Conservation (phyloP, 805 yeast species). For the Ogataea zsoltii region DNA sequence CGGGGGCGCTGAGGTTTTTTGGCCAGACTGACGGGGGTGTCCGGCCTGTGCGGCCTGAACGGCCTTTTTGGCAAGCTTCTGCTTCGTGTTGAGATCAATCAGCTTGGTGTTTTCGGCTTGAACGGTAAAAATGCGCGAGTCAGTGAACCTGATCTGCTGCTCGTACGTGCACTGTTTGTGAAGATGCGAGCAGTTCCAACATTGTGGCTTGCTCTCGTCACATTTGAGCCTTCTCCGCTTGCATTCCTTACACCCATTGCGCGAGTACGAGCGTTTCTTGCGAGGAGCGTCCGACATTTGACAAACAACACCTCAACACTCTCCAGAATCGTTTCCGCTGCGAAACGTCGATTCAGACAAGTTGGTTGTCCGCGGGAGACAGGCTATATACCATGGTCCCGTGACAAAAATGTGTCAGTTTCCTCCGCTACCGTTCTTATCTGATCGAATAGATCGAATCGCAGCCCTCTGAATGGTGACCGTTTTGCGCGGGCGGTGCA, state of each 20-base stretch:
- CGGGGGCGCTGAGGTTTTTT: neutral
- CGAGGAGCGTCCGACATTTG: slow-evolving; percentile 6
- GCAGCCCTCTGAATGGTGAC: neutral
- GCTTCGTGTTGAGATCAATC: slow-evolving; percentile 19
- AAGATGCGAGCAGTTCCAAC: slow-evolving; percentile 42
- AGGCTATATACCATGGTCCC: neutral
- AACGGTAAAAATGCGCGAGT: slow-evolving; percentile 32
- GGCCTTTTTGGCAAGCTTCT: slow-evolving; percentile 5
- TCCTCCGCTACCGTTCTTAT: too few species aligned
- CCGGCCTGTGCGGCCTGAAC: too few species aligned
- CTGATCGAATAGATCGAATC: neutral
- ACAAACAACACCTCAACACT: too few species aligned
- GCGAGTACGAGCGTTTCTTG: slow-evolving; percentile 43
- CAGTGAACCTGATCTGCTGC: slow-evolving; percentile 35
- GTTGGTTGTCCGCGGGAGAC: too few species aligned
- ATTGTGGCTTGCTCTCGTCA: slow-evolving; percentile 40
- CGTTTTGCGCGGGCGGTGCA: slow-evolving; percentile 4
- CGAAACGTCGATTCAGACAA: too few species aligned
- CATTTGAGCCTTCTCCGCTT: slow-evolving; percentile 45
- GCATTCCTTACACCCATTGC: slow-evolving; percentile 48
- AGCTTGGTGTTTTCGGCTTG: slow-evolving; percentile 14
- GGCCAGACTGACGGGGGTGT: too few species aligned
- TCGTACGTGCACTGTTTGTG: slow-evolving; percentile 41
- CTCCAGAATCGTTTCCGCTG: too few species aligned
- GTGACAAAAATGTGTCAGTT: too few species aligned